Conservation (phyloP, 2,329 filamentous ascomycete species). For the Colletotrichum tropicale region DNA sequence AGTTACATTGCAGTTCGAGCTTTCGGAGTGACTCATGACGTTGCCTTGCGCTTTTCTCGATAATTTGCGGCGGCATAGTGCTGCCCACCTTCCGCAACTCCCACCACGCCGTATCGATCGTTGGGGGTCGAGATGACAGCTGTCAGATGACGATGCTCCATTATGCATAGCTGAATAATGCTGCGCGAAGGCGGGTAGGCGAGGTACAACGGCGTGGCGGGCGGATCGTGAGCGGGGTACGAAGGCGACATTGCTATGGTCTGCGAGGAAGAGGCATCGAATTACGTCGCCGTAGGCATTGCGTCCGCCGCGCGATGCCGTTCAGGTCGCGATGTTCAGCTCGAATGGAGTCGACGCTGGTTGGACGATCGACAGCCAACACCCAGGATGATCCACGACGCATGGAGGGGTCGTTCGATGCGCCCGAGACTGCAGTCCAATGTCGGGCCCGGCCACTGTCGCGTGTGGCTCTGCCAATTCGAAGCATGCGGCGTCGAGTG, state of each 20-base stretch:
- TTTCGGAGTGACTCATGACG: neutral
- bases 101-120: neutral
- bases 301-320: neutral
- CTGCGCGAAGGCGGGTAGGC: neutral
- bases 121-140: neutral
- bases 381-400: constrained; percentile 18
- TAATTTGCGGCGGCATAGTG: neutral
- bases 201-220: neutral
- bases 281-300: neutral
- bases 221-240: neutral
- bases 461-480: neutral
- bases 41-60: neutral
- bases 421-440: neutral
- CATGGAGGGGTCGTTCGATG: constrained; percentile 15
- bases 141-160: neutral
- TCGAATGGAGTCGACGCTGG: neutral
- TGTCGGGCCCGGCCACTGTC: neutral
- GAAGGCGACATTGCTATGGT: neutral
- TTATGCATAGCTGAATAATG: neutral
- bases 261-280: neutral
- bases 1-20: neutral
- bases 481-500: neutral
- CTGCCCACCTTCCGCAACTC: neutral
- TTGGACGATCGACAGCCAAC: constrained; percentile 3
- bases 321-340: neutral